Evolutionary conservation across 202 grass and related monocot species (phyloP), one percentile per base, ranked within the genome.

Genomic region (Thinopyrum obtusiflorum): DNA sequence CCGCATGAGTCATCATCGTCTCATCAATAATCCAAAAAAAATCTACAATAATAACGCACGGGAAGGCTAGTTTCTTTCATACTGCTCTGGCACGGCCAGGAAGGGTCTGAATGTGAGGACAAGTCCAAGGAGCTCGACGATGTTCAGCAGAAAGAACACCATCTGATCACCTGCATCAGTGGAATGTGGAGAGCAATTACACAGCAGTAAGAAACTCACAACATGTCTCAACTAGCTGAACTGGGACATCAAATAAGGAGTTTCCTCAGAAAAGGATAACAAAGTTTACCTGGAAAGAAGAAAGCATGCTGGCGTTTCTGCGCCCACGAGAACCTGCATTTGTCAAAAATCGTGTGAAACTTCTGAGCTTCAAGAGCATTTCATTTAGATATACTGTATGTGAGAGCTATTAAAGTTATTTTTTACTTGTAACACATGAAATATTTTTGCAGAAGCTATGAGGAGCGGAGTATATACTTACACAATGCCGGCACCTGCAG

Each of bases 241-340:
- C 23, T 59, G 12, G 46, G 67, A 31, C 14, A 23, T 47, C 11
- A 88, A 25, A 46, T 0, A 11, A 9, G 20, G 11, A 17, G 4
- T 23, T 83, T 86, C 39, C 26, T 46, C 4, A 33, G 27, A 29
- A 64, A 47, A 37, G 6, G 23, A 25, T 15, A 61, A 4, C 6
- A 28, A 39, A 20, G 9, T 87, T 39, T 63, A 98, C 96, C 93
- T 73, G 90, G 96, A 84, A 98, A 91, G 82, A 98, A 96, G 11
- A 78, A 90, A 60, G 90, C 88, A 59, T 92, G 36, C 60, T 96
- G 93, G 12, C 93, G 90, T 70, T 94, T 94, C 80, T 98, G 96
- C 68, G 91, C 96, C 96, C 96, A 98, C 0, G 93, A 98, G 75
- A 98, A 98, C 85, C 95, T 93, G 89, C 68, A 95, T 78, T 59